Evolutionary conservation across 176 grass and related monocot species (phyloP).

Genomic region (Chloris gayana): DNA sequence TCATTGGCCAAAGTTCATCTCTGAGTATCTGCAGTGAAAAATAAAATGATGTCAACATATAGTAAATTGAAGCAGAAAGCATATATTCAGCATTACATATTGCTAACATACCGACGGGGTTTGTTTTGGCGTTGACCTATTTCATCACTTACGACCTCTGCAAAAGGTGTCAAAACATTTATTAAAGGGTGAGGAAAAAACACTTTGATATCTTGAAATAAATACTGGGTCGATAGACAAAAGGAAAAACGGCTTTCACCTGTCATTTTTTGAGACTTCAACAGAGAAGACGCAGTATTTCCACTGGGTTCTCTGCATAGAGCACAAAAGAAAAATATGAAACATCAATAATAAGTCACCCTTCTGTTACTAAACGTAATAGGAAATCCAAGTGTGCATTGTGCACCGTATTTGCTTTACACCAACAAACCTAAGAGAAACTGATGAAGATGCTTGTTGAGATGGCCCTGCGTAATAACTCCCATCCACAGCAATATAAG

Average conservation of each 20-base stretch:
- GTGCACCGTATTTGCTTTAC: background rate
- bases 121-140: slow-evolving; percentile 77
- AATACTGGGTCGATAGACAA: background rate
- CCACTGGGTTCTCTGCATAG: slow-evolving; percentile 43
- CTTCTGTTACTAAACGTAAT: slow-evolving; percentile 1
- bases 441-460: slow-evolving; percentile 60
- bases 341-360: slow-evolving; percentile 10
- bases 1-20: slow-evolving; percentile 97
- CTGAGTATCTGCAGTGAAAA: slow-evolving; percentile 70
- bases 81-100: background rate
- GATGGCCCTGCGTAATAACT: slow-evolving; percentile 67
- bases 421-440: slow-evolving; percentile 61
- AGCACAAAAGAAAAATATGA: slow-evolving; percentile 10
- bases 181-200: background rate
- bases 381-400: background rate
- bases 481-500: slow-evolving; percentile 70
- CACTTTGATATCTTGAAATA: background rate
- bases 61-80: slow-evolving; percentile 4
- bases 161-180: slow-evolving; percentile 39
- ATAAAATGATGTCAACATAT: slow-evolving; percentile 29
- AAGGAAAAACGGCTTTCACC: slow-evolving; percentile 34
- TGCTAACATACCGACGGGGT: slow-evolving; percentile 71
- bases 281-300: slow-evolving; percentile 36
- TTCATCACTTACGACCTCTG: slow-evolving; percentile 76
- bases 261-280: slow-evolving; percentile 43